These are phyloP conservation scores for Macrolepiota dolichaula DNA, from an alignment of 768 basidiomycete species.

Conservation along the genomic window DNA sequence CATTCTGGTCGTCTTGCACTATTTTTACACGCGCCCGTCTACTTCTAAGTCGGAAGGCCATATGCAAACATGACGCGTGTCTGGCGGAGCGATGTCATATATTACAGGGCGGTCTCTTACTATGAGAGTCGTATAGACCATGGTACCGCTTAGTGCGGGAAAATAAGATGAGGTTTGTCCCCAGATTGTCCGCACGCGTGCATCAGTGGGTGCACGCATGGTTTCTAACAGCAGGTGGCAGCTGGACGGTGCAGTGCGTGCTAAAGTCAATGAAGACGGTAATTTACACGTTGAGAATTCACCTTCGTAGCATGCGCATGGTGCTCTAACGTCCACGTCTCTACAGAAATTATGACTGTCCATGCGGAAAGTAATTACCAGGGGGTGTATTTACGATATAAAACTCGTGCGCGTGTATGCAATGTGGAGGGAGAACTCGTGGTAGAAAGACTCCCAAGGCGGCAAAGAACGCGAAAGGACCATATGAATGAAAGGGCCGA, in stretches of 20 bases:
- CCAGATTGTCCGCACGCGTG: slow-evolving; percentile 5
- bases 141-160: background rate
- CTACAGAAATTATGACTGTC: background rate
- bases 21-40: background rate
- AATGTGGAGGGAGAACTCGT: slow-evolving; percentile 5
- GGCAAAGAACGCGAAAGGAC: slow-evolving; percentile 10
- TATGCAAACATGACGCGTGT: background rate
- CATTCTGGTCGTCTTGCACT: slow-evolving; percentile 1
- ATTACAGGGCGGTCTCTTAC: background rate
- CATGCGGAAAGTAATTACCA: background rate
- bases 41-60: background rate
- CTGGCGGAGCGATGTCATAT: background rate
- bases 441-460: slow-evolving; percentile 8
- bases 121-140: background rate
- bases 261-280: background rate
- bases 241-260: background rate
- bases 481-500: slow-evolving; percentile 8
- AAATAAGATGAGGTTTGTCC: background rate
- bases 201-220: background rate
- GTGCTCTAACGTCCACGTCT: slow-evolving; percentile 4
- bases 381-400: background rate
- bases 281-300: slow-evolving; percentile 3
- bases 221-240: background rate
- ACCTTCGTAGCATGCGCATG: slow-evolving; percentile 1
- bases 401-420: slow-evolving; percentile 5